Percentiles rank a stretch among this genome's conserved stretches.
Conservation (phyloP, 2,329 filamentous ascomycete species). For the Sporothrix brasiliensis region DNA sequence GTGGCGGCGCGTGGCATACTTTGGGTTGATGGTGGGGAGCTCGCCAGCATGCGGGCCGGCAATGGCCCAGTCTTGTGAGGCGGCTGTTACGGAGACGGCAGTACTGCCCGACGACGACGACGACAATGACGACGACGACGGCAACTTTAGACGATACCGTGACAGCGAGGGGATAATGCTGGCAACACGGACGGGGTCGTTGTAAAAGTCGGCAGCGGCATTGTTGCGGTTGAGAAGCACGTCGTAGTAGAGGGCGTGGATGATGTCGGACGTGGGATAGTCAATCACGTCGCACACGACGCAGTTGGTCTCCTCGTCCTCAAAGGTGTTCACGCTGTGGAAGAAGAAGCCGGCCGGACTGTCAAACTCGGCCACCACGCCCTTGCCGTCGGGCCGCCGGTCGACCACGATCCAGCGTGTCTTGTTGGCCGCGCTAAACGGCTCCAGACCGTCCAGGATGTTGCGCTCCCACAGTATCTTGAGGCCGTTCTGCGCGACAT, state of each 20-base stretch:
- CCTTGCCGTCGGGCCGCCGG: slow-evolving; percentile 53
- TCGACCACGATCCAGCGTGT: slow-evolving; percentile 77
- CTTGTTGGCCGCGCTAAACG: slow-evolving; percentile 59
- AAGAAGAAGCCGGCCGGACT: slow-evolving; percentile 75
- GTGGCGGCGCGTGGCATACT: slow-evolving; percentile 54
- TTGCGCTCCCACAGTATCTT: slow-evolving; percentile 67
- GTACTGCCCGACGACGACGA: too few relatives aligned
- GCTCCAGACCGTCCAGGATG: slow-evolving; percentile 66
- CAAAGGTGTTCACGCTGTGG: slow-evolving; percentile 77
- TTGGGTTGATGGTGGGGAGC: slow-evolving; percentile 67
- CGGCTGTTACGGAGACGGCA: not conserved
- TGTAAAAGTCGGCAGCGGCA: slow-evolving; percentile 50
- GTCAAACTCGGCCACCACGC: slow-evolving; percentile 69
- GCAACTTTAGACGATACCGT: slow-evolving; percentile 44
- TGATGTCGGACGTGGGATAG: slow-evolving; percentile 66
- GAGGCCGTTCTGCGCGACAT: slow-evolving; percentile 60
- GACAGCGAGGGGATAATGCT: slow-evolving; percentile 47
- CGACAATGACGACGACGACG: not conserved
- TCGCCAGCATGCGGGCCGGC: slow-evolving; percentile 61
- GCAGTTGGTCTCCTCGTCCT: slow-evolving; percentile 52
- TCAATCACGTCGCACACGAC: slow-evolving; percentile 67
- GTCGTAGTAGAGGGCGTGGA: slow-evolving; percentile 70
- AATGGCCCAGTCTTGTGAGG: slow-evolving; percentile 50
- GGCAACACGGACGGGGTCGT: slow-evolving; percentile 46
- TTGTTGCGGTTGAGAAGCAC: slow-evolving; percentile 60